phyloP scores from a whole-genome alignment of 148 eudicot genomes.

The Nyssa sinensis region DNA sequence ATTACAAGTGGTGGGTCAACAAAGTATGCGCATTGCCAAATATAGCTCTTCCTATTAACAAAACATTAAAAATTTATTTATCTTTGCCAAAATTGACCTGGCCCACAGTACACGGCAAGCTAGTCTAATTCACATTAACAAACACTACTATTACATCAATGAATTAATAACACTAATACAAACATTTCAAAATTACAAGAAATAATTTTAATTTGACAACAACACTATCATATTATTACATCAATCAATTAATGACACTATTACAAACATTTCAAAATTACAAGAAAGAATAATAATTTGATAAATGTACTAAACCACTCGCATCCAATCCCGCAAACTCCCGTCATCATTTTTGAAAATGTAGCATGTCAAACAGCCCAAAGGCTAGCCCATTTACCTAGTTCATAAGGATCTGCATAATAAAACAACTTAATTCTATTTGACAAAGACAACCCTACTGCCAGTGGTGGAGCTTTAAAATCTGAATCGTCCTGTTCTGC shows the following conservation, averaged over 20 bases:
- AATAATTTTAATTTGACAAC: background rate
- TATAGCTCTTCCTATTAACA: no score
- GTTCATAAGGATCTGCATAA: constrained; percentile 89
- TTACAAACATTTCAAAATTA: constrained; percentile 10
- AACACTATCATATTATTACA: background rate
- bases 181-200: no score
- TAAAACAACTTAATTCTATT: constrained; percentile 80
- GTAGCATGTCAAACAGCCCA: constrained; percentile 46
- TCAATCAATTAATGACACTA: background rate
- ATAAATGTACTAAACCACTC: constrained; percentile 12
- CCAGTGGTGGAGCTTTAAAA: constrained; percentile 45
- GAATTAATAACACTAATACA: no score
- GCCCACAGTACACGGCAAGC: no score
- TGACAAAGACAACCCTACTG: constrained; percentile 73
- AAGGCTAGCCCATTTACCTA: constrained; percentile 89
- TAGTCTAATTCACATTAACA: no score
- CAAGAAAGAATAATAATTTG: constrained; percentile 20
- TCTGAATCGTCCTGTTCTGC: constrained; percentile 72
- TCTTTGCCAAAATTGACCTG: no score
- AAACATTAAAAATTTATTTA: no score
- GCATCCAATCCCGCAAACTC: background rate
- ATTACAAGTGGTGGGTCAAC: no score
- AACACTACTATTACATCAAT: no score
- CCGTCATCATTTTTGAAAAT: constrained; percentile 12
- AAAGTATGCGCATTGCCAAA: no score